Conservation (phyloP, 306 rosid species). For the Casuarina equisetifolia region DNA sequence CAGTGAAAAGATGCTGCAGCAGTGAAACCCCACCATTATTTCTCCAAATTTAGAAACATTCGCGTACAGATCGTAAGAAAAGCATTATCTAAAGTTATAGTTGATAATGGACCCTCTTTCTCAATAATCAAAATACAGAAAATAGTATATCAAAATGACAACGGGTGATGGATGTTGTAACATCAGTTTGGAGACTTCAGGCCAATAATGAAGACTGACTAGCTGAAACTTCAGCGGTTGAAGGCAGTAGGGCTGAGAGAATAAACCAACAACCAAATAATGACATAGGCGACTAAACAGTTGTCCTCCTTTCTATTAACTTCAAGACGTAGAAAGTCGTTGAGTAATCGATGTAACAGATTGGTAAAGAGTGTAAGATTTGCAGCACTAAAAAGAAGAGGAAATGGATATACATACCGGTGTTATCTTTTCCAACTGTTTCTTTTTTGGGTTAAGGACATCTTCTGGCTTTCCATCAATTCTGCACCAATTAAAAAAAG, state of each 20-base stretch:
- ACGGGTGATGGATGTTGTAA: neutral
- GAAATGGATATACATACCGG: slow-evolving; percentile 53
- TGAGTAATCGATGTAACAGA: neutral
- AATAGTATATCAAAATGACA: neutral
- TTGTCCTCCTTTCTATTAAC: neutral
- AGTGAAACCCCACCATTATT: slow-evolving; percentile 23
- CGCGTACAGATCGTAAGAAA: neutral
- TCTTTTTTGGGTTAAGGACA: slow-evolving; percentile 97
- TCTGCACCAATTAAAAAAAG: slow-evolving; percentile 32
- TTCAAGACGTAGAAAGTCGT: neutral
- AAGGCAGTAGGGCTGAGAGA: neutral
- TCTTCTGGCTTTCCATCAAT: slow-evolving; percentile 96
- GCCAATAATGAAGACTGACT: neutral
- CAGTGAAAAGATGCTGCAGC: slow-evolving; percentile 90
- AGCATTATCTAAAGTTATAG: neutral
- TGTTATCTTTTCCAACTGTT: slow-evolving; percentile 90
- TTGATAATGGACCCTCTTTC: neutral
- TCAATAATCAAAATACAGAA: neutral
- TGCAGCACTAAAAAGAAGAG: neutral
- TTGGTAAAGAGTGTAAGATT: neutral
- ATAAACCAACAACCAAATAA: neutral
- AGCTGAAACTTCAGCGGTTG: neutral
- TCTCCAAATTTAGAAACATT: slow-evolving; percentile 14
- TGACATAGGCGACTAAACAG: neutral
- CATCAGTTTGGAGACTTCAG: neutral